These are phyloP conservation scores for Ascochyta clinopodiicola DNA, from an alignment of 2,329 filamentous ascomycete genomes.

Conservation along the genomic window DNA sequence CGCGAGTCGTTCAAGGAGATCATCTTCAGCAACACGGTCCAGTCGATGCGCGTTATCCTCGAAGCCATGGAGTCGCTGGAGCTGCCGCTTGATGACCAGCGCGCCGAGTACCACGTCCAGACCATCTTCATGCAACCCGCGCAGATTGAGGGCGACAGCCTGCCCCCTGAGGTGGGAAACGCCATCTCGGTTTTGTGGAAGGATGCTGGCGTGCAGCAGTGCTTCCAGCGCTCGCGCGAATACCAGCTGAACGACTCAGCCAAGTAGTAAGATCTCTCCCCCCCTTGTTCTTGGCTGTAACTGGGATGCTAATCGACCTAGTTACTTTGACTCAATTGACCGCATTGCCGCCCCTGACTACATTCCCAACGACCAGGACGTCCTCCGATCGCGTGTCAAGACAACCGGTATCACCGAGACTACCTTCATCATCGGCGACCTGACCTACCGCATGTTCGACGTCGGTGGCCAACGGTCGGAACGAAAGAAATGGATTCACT, in stretches of 20 bases:
- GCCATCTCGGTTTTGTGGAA: conserved; percentile 94
- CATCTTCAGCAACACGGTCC: conserved; percentile 74
- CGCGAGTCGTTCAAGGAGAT: conserved; percentile 74
- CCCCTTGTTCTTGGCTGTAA: neutral
- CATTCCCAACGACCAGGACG: conserved; percentile 93
- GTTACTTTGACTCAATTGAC: conserved; percentile 95
- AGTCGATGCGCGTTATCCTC: conserved; percentile 73
- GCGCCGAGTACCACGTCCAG: conserved; percentile 96
- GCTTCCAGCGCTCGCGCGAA: conserved; percentile 93
- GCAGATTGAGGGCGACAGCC: conserved; percentile 92
- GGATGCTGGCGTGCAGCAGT: conserved; percentile 89
- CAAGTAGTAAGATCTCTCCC: conserved; percentile 75
- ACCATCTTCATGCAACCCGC: conserved; percentile 98
- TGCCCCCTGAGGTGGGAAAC: conserved; percentile 91
- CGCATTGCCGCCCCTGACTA: conserved; percentile 91
- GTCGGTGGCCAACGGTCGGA: conserved; percentile 95
- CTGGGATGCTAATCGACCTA: conserved; percentile 47
- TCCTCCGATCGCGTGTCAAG: conserved; percentile 94
- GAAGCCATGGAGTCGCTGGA: conserved; percentile 73
- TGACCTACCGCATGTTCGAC: conserved; percentile 97
- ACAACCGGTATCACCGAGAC: conserved; percentile 98
- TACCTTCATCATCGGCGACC: conserved; percentile 90
- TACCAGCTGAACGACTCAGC: conserved; percentile 97
- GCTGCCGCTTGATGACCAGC: conserved; percentile 86
- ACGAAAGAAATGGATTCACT: conserved; percentile 99